Base-by-base conservation (phyloP, 331 rosid species). In the Phaseolus coccineus region DNA sequence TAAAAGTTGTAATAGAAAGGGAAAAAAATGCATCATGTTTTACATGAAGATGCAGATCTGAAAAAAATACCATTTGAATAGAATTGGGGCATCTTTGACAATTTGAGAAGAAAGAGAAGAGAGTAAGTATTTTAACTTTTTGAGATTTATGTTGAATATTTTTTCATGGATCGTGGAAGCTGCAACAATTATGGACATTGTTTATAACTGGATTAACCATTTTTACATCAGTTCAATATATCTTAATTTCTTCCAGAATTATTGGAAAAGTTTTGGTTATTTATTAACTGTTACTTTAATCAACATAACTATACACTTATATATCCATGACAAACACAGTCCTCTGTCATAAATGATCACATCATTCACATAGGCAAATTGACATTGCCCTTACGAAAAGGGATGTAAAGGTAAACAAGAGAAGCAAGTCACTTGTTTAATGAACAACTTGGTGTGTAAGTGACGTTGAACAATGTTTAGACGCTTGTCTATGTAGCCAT, bases 371-470 rank as follows among this genome's bases (percentile, higher is more conserved):
- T 22, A 0, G 8, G 28, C 7, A 24, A 57, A 25, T 24, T 25
- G 15, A 10, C 33, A 57, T 57, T 3, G 13, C 37, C 65, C 19
- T 10, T 28, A 10, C 4, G 39, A 58, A 12, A 58, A 28, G 39
- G 65, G 65, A 58, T 27, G 5, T 5, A 11, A 27, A 58, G 65
- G 19, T 28, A 58, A 27, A 58, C 39, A 58, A 27, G n/a, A 27
- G 22, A 62, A 62, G 68, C 24, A 62, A 62, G 44, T 31, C 5
- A 1, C 33, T 62, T 31, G 68, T 62, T 62, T n/a, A n/a, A 61
- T 2, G 6, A 58, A 33, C 57, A 40, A 0, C 83, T 73, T 78
- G 77, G 59, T 73, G 86, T 78, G 31, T 39, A 78, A 78, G 83
- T 59, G 52, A 83, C 3, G 77, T 37, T 37, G 19, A 78, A 56